phyloP scores from a whole-genome alignment of 2,329 filamentous ascomycete genomes.

The Arthrobotrys iridis region DNA sequence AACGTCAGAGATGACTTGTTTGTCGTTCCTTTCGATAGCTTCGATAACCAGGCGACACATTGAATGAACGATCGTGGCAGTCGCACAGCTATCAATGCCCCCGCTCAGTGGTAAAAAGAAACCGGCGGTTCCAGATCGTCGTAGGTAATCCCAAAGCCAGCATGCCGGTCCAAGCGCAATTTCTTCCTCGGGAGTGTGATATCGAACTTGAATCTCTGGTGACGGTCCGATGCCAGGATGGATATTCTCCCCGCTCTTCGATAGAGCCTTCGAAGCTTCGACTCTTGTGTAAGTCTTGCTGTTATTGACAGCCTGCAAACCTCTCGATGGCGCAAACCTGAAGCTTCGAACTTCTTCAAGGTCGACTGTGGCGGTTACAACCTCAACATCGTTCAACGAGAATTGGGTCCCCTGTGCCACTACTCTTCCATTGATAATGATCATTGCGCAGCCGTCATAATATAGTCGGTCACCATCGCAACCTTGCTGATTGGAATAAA shows the following conservation, averaged over 20 bases:
- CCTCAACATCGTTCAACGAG: conserved; percentile 71
- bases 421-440: conserved; percentile 71
- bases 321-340: conserved; percentile 68
- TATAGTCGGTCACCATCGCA: conserved; percentile 72
- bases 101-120: conserved; percentile 70
- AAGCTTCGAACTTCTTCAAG: conserved; percentile 75
- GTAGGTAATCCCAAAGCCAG: conserved; percentile 74
- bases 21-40: conserved; percentile 65
- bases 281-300: conserved; percentile 65
- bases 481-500: conserved; percentile 72
- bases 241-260: conserved; percentile 61
- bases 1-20: conserved; percentile 68
- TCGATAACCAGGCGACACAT: conserved; percentile 70
- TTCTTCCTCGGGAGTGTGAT: conserved; percentile 73
- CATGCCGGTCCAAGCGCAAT: conserved; percentile 73
- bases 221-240: conserved; percentile 65
- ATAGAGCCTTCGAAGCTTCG: conserved; percentile 64
- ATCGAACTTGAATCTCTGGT: conserved; percentile 64
- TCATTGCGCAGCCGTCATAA: conserved; percentile 72
- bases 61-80: conserved; percentile 62
- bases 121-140: conserved; percentile 66
- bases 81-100: conserved; percentile 71
- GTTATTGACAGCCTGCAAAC: conserved; percentile 68
- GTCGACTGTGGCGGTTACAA: conserved; percentile 73
- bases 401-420: conserved; percentile 75